Evolutionary conservation across 345 rosid genomes (phyloP), one percentile per base, ranked within the genome.

Genomic region (Linum trigynum): DNA sequence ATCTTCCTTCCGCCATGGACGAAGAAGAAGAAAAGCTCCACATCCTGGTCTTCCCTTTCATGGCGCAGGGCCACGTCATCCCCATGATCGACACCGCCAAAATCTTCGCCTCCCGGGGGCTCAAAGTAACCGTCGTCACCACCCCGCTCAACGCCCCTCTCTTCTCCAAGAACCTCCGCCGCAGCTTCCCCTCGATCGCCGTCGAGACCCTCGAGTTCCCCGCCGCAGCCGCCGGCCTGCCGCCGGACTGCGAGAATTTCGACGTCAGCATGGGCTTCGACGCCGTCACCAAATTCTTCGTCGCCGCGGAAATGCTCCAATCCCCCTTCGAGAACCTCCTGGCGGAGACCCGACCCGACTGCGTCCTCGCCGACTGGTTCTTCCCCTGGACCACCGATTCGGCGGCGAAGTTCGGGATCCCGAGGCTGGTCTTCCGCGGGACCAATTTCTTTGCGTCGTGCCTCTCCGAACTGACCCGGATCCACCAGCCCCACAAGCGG

Each of bases 121-220:
- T 57, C 32, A 57, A 1, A 7, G n/a, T 35, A 16, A 57, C 59
- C 37, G 9, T 57, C 38, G 16, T 57, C 59, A 57, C 59, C 7
- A 57, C 59, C 32, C 11, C 11, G 6, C 32, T 57, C 5, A 57
- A 57, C 59, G 11, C 38, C 7, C 59, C 59, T 1, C 59, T 16
- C 8, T 57, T 57, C 38, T 6, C 59, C 32, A 35, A 57, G 14
- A 23, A 7, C 14, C 71, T 77, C 11, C 77, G 66, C 73, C 81
- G 48, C 11, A 64, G 35, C 3, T 72, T 69, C 63, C 76, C 45
- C n/a, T 67, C 67, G 10, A 68, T 79, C 78, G 66, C 65, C 38
- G 67, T 73, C 61, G 67, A 67, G 55, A 43, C 57, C 16, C 72
- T 76, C 12, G 43, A 59, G 3, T 48, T 77, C 56, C 74, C 74